Base-by-base conservation (phyloP, 2,329 filamentous ascomycete species). In the Fusarium fracticaudum region DNA sequence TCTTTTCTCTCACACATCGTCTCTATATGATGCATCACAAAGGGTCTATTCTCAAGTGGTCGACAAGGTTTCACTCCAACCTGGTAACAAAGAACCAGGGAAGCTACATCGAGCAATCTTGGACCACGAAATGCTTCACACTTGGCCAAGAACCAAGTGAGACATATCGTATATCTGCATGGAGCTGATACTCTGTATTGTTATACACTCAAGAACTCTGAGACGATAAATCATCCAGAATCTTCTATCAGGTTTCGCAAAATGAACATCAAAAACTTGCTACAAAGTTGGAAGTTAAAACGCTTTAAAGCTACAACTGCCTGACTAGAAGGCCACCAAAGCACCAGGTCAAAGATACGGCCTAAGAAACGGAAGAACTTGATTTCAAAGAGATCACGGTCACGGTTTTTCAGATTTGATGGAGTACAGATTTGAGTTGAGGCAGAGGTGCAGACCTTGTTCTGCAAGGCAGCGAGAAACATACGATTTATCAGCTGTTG, bases 111-210 rank as follows among this genome's bases (percentile, higher is more conserved):
- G 12, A 24, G 15, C 47, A 50, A 14, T 35, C 8, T 18, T 51
- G 10, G 22, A 14, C 12, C 10, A 33, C 4, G 11, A 33, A 18
- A 3, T 24, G 17, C 17, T 35, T 14, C 4, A n/a, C 11, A 18
- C 22, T 24, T 51, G 17, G 12, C 31, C 1, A 3, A 24, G 8
- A 6, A 8, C 12, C 11, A 24, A 35, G 6, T 24, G 15, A 14
- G 3, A 2, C 22, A 14, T 8, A 10, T 10, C 12, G 10, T 24
- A n/a, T 4, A 10, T 14, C 4, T 10, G 8, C 11, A 5, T 14
- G 8, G 31, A 20, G 8, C 15, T 51, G 31, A 24, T 6, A 17
- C 6, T 35, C 22, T 18, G 5, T 18, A 0, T 10, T 9, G 0
- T 2, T 24, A n/a, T 51, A 20, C 4, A 24, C 2, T 20, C 17